phyloP scores from a whole-genome alignment of 331 rosid genomes.

The Spiraea crenata region DNA sequence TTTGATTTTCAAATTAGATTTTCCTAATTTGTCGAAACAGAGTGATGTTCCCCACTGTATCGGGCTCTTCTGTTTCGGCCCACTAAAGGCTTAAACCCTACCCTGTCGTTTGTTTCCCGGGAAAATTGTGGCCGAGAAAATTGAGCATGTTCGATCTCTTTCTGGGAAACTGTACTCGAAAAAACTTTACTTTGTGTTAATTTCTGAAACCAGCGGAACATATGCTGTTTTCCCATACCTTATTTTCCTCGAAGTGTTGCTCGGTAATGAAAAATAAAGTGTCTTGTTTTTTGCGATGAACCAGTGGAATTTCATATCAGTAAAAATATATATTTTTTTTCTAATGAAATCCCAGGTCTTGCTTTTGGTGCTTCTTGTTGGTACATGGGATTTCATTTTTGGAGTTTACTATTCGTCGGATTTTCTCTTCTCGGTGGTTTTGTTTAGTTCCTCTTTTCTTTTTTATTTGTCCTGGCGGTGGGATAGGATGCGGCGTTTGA shows the following conservation, averaged over 20 bases:
- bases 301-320: background rate
- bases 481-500: background rate
- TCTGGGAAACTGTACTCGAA: background rate
- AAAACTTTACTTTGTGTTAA: background rate
- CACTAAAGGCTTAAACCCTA: slow-evolving; percentile 28
- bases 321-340: background rate
- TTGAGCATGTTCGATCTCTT: background rate
- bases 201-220: too few species aligned
- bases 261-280: background rate
- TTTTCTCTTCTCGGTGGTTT: background rate
- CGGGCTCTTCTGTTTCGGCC: background rate
- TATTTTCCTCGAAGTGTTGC: slow-evolving; percentile 8
- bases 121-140: background rate
- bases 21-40: background rate
- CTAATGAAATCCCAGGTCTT: background rate
- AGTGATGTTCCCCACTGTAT: background rate
- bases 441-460: background rate
- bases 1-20: background rate
- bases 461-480: background rate
- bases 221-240: background rate
- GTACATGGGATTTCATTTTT: background rate
- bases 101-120: slow-evolving; percentile 7
- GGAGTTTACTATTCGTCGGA: background rate
- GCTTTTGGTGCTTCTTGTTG: slow-evolving; percentile 8
- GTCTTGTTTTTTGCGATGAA: background rate